These are phyloP conservation scores for Mycosphaerella sp. DNA, from an alignment of 2,329 filamentous ascomycete species.

Conservation along the genomic window DNA sequence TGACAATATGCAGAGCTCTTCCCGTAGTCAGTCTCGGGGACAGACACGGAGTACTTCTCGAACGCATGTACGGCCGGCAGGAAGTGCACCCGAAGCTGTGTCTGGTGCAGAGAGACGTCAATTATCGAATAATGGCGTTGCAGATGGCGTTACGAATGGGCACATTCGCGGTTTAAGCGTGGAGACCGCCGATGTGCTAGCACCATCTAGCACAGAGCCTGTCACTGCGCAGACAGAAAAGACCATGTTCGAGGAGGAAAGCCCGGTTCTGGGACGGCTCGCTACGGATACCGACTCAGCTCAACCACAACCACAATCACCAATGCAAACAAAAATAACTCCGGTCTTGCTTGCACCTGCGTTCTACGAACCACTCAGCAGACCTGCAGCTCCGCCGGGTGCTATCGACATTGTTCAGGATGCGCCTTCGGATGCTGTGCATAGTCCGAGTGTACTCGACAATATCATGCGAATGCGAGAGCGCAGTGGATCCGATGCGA, in stretches of 20 bases:
- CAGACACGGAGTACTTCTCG: constrained; percentile 14
- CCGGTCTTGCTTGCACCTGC: constrained; percentile 23
- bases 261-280: constrained; percentile 57
- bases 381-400: constrained; percentile 9
- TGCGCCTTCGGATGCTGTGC: constrained; percentile 16
- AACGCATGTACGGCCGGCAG: constrained; percentile 5
- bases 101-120: constrained; percentile 10
- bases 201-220: constrained; percentile 22
- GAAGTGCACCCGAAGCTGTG: constrained; percentile 43
- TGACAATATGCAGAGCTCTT: constrained; percentile 38
- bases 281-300: constrained; percentile 11
- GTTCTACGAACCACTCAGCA: constrained; percentile 22
- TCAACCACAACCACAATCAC: constrained; percentile 6
- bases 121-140: neutral
- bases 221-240: constrained; percentile 33
- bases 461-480: constrained; percentile 33
- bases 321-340: constrained; percentile 8
- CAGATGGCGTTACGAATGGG: neutral
- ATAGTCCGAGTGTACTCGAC: constrained; percentile 27
- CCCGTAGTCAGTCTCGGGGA: constrained; percentile 20
- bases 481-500: constrained; percentile 27
- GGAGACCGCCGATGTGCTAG: constrained; percentile 21
- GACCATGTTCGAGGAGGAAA: constrained; percentile 49
- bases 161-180: constrained; percentile 21
- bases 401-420: constrained; percentile 13